A percentile compares a stretch with the other conserved stretches of the same genome.
phyloP scores from a whole-genome alignment of 2,329 filamentous ascomycete genomes.

The Fusarium albosuccineum region DNA sequence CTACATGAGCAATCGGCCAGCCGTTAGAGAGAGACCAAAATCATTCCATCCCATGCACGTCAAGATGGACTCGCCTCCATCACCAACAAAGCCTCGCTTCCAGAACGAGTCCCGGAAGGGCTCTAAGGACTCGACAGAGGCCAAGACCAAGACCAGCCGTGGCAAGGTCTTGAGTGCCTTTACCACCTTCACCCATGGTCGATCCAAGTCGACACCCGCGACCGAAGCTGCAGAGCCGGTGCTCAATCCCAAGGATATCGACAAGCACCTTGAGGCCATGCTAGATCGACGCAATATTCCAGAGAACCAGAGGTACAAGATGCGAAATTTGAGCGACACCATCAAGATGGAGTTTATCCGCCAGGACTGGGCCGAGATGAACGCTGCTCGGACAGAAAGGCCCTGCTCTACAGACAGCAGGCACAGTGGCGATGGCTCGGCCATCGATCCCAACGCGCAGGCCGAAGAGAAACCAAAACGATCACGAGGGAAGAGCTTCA shows the following conservation, averaged over 20 bases:
- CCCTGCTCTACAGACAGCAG: constrained; percentile 61
- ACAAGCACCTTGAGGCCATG: constrained; percentile 71
- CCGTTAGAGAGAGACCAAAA: constrained; percentile 61
- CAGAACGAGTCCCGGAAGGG: constrained; percentile 43
- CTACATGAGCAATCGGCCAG: constrained; percentile 37
- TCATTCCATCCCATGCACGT: constrained; percentile 59
- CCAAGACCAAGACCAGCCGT: constrained; percentile 55
- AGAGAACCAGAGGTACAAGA: constrained; percentile 92
- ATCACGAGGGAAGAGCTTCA: constrained; percentile 72
- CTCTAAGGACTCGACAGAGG: constrained; percentile 46
- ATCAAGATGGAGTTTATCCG: constrained; percentile 97
- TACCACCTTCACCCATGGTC: constrained; percentile 54
- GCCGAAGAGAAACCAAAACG: constrained; percentile 66
- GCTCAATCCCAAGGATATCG: constrained; percentile 68
- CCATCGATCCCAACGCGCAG: constrained; percentile 52
- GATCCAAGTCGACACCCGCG: constrained; percentile 52
- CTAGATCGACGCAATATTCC: constrained; percentile 93
- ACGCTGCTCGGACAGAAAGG: constrained; percentile 61
- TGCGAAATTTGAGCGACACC: constrained; percentile 87
- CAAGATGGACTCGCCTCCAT: constrained; percentile 39
- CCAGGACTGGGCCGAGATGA: constrained; percentile 83
- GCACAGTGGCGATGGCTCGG: constrained; percentile 51
- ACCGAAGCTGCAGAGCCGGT: constrained; percentile 60
- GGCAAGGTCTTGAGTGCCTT: constrained; percentile 56
- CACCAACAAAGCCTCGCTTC: constrained; percentile 40